phyloP scores from a whole-genome alignment of 2,329 filamentous ascomycete species.

The Orbilia quercus region DNA sequence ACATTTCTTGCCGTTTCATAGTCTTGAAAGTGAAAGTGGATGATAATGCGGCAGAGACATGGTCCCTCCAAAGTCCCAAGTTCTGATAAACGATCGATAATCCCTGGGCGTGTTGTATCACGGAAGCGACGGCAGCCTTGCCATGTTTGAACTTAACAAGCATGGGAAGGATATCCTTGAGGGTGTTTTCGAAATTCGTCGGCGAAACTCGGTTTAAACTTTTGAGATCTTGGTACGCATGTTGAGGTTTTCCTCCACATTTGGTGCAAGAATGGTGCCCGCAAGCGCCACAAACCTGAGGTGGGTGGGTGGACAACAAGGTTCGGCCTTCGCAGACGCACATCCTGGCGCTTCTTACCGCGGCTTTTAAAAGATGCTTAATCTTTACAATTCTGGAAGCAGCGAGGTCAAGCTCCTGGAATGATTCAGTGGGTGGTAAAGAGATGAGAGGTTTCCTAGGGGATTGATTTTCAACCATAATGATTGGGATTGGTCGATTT shows the following conservation, averaged over 20 bases:
- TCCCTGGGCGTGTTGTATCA: conserved; percentile 52
- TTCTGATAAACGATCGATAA: conserved; percentile 53
- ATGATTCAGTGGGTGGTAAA: conserved; percentile 36
- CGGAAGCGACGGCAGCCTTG: conserved; percentile 58
- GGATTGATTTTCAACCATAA: neutral
- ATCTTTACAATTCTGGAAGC: conserved; percentile 49
- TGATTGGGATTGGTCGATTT: neutral
- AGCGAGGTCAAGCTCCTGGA: conserved; percentile 56
- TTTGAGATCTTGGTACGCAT: conserved; percentile 59
- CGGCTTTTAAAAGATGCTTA: conserved; percentile 55
- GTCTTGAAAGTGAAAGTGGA: conserved; percentile 48
- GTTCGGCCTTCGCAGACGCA: conserved; percentile 71
- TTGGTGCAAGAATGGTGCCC: conserved; percentile 68
- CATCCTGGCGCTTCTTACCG: conserved; percentile 63
- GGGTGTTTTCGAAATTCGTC: conserved; percentile 64
- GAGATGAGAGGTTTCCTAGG: neutral
- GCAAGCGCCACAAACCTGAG: conserved; percentile 68
- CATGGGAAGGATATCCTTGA: conserved; percentile 65
- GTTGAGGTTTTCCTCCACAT: conserved; percentile 69
- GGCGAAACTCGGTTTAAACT: conserved; percentile 62
- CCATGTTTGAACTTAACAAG: conserved; percentile 62
- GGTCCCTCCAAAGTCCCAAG: conserved; percentile 62
- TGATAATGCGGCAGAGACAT: conserved; percentile 61
- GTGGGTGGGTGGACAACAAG: conserved; percentile 62
- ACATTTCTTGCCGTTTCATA: conserved; percentile 58